Evolutionary conservation across 345 rosid species (phyloP).

Genomic region (Aurinia saxatilis): DNA sequence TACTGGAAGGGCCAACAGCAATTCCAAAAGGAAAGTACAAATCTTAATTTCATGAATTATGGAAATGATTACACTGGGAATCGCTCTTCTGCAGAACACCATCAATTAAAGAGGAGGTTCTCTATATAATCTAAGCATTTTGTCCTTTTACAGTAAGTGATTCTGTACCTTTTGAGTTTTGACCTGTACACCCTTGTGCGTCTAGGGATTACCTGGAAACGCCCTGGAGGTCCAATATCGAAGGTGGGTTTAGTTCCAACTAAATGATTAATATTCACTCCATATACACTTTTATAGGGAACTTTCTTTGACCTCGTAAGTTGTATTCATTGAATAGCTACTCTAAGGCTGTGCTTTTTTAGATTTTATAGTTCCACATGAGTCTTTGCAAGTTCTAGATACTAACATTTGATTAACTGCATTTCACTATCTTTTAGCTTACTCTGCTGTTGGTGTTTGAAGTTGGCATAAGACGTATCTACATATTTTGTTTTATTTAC

Average conservation of each 20-base stretch:
- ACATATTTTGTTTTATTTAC: background rate
- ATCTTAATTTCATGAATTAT: conserved; percentile 29
- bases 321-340: background rate
- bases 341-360: background rate
- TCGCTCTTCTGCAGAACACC: conserved; percentile 33
- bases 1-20: conserved; percentile 37
- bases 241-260: conserved; percentile 36
- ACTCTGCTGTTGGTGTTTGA: conserved; percentile 7
- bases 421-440: conserved; percentile 9
- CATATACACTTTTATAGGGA: background rate
- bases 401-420: background rate
- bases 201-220: conserved; percentile 42
- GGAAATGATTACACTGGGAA: conserved; percentile 28
- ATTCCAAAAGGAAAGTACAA: conserved; percentile 22
- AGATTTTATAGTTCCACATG: background rate
- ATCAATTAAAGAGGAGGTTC: conserved; percentile 45
- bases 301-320: background rate
- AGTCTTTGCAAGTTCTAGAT: background rate
- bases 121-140: conserved; percentile 5
- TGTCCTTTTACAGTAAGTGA: conserved; percentile 6
- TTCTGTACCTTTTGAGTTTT: conserved; percentile 8
- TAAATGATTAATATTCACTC: background rate
- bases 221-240: conserved; percentile 32
- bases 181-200: conserved; percentile 9
- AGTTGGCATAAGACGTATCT: background rate